phyloP scores from a whole-genome alignment of 345 rosid genomes.

The Sisymbrium irio region DNA sequence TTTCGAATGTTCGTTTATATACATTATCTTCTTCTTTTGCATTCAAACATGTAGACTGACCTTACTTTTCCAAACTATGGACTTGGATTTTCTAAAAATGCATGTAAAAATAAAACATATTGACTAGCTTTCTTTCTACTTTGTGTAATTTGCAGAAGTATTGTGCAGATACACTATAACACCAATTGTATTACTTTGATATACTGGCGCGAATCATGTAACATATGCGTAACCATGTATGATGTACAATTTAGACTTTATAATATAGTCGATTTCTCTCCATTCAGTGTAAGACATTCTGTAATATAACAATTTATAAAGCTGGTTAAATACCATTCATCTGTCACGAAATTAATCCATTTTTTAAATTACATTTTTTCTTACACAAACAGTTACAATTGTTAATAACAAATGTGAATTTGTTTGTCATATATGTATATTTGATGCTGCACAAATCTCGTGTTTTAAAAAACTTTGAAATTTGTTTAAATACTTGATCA shows the following conservation, averaged over 20 bases:
- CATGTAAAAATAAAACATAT: constrained; percentile 7
- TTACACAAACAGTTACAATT: neutral
- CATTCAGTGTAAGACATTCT: neutral
- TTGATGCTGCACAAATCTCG: neutral
- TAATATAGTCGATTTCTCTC: neutral
- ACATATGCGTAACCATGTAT: neutral
- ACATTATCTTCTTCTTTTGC: neutral
- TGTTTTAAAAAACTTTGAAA: neutral
- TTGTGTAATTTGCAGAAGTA: neutral
- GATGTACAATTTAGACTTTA: neutral
- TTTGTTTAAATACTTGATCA: neutral
- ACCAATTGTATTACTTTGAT: neutral
- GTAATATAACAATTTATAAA: neutral
- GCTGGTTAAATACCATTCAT: neutral
- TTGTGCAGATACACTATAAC: neutral
- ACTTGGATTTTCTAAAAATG: constrained; percentile 10
- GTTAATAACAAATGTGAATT: neutral
- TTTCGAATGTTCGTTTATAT: neutral
- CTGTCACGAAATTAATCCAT: neutral
- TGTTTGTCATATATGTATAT: constrained; percentile 4
- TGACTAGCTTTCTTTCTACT: neutral
- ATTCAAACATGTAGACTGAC: neutral
- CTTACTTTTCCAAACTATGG: neutral
- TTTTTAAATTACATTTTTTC: neutral
- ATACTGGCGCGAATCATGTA: neutral